A percentile compares a stretch with the other conserved stretches of the same genome.
These are phyloP conservation scores for Pseudocohnilembus persalinus DNA, from an alignment of 169 alveolate species.

Conservation along the genomic window DNA sequence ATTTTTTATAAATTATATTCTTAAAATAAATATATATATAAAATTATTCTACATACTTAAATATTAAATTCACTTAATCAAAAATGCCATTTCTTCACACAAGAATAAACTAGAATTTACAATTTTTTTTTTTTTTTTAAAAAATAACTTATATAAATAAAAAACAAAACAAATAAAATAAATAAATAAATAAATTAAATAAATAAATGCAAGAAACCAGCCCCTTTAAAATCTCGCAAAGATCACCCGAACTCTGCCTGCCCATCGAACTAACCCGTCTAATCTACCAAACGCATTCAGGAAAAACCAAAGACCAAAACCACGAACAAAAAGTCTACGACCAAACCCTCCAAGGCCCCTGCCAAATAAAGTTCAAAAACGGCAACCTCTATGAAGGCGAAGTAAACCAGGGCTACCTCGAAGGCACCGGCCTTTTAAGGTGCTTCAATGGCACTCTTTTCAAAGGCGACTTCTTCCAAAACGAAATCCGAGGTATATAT, in stretches of 20 bases:
- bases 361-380: conserved; percentile 69
- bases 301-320: not conserved
- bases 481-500: conserved; percentile 77
- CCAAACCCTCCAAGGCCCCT: conserved; percentile 75
- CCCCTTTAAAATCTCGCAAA: no score
- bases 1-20: no score
- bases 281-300: not conserved
- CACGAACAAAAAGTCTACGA: conserved; percentile 31
- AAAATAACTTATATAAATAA: no score
- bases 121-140: no score
- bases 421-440: conserved; percentile 72
- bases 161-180: no score
- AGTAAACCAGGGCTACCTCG: conserved; percentile 62
- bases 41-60: no score
- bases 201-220: no score
- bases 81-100: no score
- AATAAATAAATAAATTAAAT: no score
- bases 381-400: conserved; percentile 80
- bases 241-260: not conserved
- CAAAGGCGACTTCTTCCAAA: conserved; percentile 68
- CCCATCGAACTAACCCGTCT: not conserved
- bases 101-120: no score
- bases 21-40: no score
- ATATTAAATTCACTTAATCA: no score
- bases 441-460: conserved; percentile 72